A percentile compares a stretch with the other conserved stretches of the same genome.
Conservation (phyloP, 2,329 filamentous ascomycete species). For the Parastagonospora nodorum region DNA sequence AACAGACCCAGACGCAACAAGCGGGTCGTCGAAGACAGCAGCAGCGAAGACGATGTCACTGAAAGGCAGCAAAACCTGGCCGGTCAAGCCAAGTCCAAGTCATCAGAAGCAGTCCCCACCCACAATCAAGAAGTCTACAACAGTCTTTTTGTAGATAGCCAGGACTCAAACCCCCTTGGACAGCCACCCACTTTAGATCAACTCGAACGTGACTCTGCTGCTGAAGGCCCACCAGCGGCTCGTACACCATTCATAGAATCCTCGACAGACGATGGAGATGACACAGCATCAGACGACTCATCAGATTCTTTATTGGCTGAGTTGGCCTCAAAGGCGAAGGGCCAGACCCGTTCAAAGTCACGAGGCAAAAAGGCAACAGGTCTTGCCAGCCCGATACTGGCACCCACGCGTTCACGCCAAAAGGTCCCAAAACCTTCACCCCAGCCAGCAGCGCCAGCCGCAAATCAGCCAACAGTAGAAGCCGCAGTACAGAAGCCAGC, state of each 20-base stretch:
- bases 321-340: conserved; percentile 1
- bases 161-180: background rate
- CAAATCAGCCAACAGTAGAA: background rate
- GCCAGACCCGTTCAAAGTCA: background rate
- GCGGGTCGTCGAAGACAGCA: conserved; percentile 3
- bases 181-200: background rate
- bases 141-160: conserved; percentile 14
- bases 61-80: conserved; percentile 2
- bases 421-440: too few species aligned
- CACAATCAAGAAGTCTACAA: background rate
- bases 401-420: background rate
- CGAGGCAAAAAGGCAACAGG: too few species aligned
- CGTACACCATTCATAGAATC: conserved; percentile 24
- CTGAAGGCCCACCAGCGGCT: conserved; percentile 1
- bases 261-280: conserved; percentile 16
- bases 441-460: background rate
- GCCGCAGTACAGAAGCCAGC: background rate
- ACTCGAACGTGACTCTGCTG: background rate
- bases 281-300: conserved; percentile 1
- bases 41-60: conserved; percentile 18
- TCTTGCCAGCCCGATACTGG: conserved; percentile 3
- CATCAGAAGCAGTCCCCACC: background rate
- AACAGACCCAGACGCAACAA: conserved; percentile 12
- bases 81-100: background rate
- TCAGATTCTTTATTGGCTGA: conserved; percentile 13